Base-by-base conservation (phyloP, 768 basidiomycete species). In the Phlebiopsis flavidoalba region DNA sequence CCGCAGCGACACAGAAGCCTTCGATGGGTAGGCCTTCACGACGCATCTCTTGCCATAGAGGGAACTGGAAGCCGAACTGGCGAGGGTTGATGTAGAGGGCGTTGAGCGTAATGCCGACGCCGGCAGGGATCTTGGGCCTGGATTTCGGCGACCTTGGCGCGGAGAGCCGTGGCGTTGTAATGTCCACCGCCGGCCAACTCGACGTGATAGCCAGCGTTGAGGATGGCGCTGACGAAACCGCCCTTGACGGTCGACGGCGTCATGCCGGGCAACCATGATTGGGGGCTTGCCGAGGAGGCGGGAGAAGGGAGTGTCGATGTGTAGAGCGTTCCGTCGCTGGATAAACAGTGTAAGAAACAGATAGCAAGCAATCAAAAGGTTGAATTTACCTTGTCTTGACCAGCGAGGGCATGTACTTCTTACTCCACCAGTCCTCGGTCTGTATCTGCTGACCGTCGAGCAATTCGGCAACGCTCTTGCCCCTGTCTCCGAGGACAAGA, bases 261-360 rank as follows among this genome's bases (percentile, higher is more conserved):
- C 97, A 99, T 98, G 61, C 97, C 97, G 53, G n/a, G 95, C 96
- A 43, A 99, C 95, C 97, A 98, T 98, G 75, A 99, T 89, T 36
- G 97, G 97, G 3, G 97, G 87, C 77, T 98, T 99, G 67, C 94
- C 93, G 47, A 99, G 75, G 48, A 99, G 83, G 61, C 97, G 91
- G 53, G 96, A 96, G 82, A 98, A 96, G 4, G 94, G 90, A 0
- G 96, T 98, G 73, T 99, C 95, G 67, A 99, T 81, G 73, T 95
- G 88, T n/a, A n/a, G 57, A 98, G 77, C 63, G 84, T 87, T 37
- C 97, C 97, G 74, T 98, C 94, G 65, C 92, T 96, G 26, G 6
- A 57, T 63, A 12, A 31, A 8, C 17, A 17, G 0, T 1, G 56
- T 70, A n/a, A 67, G 33, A 40, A 47, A 59, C 26, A 15, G 35